These are phyloP conservation scores for Penicillium angulare DNA, from an alignment of 495 filamentous ascomycete species.

Conservation along the genomic window DNA sequence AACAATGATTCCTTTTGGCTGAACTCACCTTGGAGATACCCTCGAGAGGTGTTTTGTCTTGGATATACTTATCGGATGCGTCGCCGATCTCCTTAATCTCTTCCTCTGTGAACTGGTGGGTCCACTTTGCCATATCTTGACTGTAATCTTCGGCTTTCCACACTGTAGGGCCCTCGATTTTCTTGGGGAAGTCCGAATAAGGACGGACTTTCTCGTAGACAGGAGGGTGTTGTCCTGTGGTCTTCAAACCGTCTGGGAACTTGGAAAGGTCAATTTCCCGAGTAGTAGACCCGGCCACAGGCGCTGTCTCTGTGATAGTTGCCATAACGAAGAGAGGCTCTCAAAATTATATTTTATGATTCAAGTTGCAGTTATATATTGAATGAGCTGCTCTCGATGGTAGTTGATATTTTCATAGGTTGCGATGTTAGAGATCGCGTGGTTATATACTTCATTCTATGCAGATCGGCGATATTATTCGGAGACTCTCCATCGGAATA, in stretches of 20 bases:
- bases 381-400: too few relatives aligned
- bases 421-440: neutral
- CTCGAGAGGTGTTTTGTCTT: constrained; percentile 59
- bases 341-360: too few relatives aligned
- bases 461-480: neutral
- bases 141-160: constrained; percentile 75
- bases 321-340: constrained; percentile 13
- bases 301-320: constrained; percentile 11
- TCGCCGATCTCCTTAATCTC: constrained; percentile 68
- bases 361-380: too few relatives aligned
- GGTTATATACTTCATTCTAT: constrained; percentile 12
- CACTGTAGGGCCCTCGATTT: constrained; percentile 72
- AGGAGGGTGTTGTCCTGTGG: constrained; percentile 79
- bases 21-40: constrained; percentile 64
- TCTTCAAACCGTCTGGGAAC: constrained; percentile 61
- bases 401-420: neutral
- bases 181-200: constrained; percentile 70
- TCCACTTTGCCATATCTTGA: constrained; percentile 71
- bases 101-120: constrained; percentile 62
- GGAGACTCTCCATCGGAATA: constrained; percentile 9
- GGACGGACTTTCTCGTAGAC: constrained; percentile 62
- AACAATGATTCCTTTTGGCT: too few relatives aligned
- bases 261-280: constrained; percentile 21
- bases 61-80: constrained; percentile 67
- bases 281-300: neutral